A percentile compares a stretch with the other conserved stretches of the same genome.
Evolutionary conservation across 495 filamentous ascomycete genomes (phyloP).

Genomic region (Neurospora discreta): DNA sequence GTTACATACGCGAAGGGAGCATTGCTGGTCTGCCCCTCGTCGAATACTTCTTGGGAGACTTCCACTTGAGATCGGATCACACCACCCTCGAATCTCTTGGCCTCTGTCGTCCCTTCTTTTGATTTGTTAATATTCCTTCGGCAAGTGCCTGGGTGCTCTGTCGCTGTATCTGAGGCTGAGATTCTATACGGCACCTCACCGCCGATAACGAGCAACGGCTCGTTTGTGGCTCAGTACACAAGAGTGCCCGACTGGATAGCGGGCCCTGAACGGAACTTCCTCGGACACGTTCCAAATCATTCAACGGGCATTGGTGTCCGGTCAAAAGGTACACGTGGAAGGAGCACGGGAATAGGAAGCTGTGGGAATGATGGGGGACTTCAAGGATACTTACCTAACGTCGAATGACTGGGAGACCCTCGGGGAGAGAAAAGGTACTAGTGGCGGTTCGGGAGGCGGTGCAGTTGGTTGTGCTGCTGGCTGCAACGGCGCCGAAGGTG

Average conservation of each 20-base stretch:
- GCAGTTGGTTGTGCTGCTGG: constrained; percentile 11
- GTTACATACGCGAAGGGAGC: neutral
- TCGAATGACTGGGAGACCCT: constrained; percentile 26
- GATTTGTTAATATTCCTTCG: neutral
- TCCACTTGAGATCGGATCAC: neutral
- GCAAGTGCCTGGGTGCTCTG: neutral
- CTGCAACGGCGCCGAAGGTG: constrained; percentile 9
- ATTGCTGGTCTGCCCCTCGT: neutral
- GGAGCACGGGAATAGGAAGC: neutral
- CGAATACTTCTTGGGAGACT: neutral
- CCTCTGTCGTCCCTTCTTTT: neutral
- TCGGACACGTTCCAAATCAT: neutral
- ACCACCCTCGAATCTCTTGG: neutral
- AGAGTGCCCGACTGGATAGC: neutral
- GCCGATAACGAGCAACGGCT: neutral
- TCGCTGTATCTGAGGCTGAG: neutral
- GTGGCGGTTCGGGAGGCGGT: constrained; percentile 16
- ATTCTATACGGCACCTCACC: neutral
- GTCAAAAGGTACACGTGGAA: neutral
- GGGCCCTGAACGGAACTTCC: neutral
- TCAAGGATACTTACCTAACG: neutral
- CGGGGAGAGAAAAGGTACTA: neutral
- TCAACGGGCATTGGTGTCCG: neutral
- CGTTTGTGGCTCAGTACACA: neutral
- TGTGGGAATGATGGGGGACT: neutral